Evolutionary conservation across 2,329 filamentous ascomycete genomes (phyloP), one percentile per base, ranked within the genome.

Genomic region (Cercospora zeina): DNA sequence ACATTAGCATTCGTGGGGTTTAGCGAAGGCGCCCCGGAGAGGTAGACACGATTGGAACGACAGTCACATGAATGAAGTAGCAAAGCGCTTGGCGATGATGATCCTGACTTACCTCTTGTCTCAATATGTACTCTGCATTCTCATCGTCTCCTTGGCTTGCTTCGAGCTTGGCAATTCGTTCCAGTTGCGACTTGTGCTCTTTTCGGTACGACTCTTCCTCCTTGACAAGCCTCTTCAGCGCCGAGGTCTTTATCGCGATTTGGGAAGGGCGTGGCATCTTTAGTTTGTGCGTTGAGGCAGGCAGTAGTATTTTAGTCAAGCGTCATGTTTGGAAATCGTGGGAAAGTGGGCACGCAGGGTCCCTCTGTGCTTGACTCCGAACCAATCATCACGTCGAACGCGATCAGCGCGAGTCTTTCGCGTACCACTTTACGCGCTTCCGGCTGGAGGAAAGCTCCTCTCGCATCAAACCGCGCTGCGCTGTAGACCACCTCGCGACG

Each of bases 161-260:
- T 14, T 76, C 78, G 49, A 96, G 82, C 74, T 87, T 85, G 75
- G 84, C 79, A 67, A 96, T 84, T 61, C 89, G 85, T 64, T 84
- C 83, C 70, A 90, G 83, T 75, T 97, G 93, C 67, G 88, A 82
- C 66, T 84, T 80, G 19, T 93, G 83, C 77, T 99, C 95, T 74
- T 89, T 89, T 81, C 93, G 89, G 79, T 99, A 97, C 71, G 88
- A 93, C 39, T 84, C 81, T 77, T 97, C 91, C 77, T 99, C 95
- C 77, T 96, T 97, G 68, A 96, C 85, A 53, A 97, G 85, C 62
- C 95, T 91, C 70, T 85, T 82, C 68, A 97, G 86, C 19, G 91
- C 87, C 65, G 88, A 85, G 24, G 90, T 95, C 49, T 89, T 87
- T 73, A 97, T 95, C 71, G 85, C 78, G 75, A 97, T 86, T 69